Percentiles rank a stretch among this genome's conserved stretches.
Conservation (phyloP, 1,284 basidiomycete genomes). For the Apiotrichum domesticum region DNA sequence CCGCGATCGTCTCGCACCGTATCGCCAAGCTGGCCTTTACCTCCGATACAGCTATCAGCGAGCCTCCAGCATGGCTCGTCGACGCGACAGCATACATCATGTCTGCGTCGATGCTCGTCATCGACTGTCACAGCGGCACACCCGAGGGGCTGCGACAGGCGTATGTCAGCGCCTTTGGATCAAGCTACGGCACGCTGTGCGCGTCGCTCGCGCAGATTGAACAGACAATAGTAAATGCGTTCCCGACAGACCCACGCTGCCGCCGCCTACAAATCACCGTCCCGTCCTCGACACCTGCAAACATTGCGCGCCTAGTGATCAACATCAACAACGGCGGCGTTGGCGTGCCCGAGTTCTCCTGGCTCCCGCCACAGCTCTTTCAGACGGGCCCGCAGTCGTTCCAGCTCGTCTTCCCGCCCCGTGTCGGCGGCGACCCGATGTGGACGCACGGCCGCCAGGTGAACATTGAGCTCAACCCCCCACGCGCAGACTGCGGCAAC, state of each 20-base stretch:
- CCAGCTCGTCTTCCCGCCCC: neutral
- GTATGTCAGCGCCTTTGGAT: neutral
- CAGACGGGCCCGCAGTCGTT: neutral
- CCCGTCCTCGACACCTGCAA: neutral
- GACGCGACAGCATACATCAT: neutral
- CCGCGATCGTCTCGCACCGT: neutral
- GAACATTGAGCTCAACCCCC: constrained; percentile 1
- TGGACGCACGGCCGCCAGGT: neutral
- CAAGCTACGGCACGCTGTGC: neutral
- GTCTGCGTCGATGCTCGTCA: neutral
- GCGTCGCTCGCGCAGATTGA: neutral
- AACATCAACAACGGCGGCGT: neutral
- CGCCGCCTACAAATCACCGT: neutral
- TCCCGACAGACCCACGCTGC: neutral
- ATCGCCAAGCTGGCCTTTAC: neutral
- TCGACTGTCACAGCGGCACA: neutral
- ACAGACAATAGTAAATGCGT: neutral
- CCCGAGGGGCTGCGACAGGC: neutral
- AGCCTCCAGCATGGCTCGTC: neutral
- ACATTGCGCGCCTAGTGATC: neutral
- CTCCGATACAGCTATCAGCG: neutral
- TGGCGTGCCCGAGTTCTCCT: neutral
- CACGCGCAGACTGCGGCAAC: neutral
- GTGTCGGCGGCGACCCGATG: neutral
- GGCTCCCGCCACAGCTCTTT: neutral